These are phyloP conservation scores for Schwanniomyces polymorphus DNA, from an alignment of 805 yeast species.

Conservation along the genomic window DNA sequence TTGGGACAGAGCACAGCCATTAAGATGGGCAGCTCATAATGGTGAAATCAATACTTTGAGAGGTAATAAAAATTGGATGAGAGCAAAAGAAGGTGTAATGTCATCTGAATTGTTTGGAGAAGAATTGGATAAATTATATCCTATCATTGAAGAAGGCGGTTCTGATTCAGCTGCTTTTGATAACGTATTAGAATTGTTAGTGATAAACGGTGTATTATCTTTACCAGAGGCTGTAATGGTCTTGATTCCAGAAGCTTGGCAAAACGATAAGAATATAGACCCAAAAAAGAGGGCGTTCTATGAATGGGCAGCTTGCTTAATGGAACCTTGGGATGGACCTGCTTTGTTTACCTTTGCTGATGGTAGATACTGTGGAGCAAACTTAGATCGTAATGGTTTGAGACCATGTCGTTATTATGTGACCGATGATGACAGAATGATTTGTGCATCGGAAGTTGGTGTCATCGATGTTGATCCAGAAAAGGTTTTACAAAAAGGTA, in stretches of 20 bases:
- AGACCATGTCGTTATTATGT: slow-evolving; percentile 98
- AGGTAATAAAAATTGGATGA: slow-evolving; percentile 99
- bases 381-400: slow-evolving; percentile 93
- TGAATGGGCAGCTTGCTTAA: slow-evolving; percentile 98
- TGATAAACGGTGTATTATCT: slow-evolving; percentile 86
- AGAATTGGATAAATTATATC: slow-evolving; percentile 85
- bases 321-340: slow-evolving; percentile 99
- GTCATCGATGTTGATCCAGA: slow-evolving; percentile 87
- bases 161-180: slow-evolving; percentile 98
- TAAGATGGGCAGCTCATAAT: slow-evolving; percentile 96
- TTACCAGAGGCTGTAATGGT: slow-evolving; percentile 97
- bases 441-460: slow-evolving; percentile 98
- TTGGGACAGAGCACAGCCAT: slow-evolving; percentile 99
- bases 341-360: slow-evolving; percentile 96
- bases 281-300: slow-evolving; percentile 91
- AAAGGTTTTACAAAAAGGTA: slow-evolving; percentile 82
- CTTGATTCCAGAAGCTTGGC: slow-evolving; percentile 98
- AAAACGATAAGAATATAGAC: slow-evolving; percentile 82
- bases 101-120: slow-evolving; percentile 83
- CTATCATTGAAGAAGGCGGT: slow-evolving; percentile 97
- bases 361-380: slow-evolving; percentile 98
- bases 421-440: slow-evolving; percentile 91
- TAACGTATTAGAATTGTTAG: slow-evolving; percentile 88
- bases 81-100: slow-evolving; percentile 98
- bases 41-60: slow-evolving; percentile 97